These are phyloP conservation scores for Cyclotella atomus DNA, from an alignment of 108 stramenopile genomes.

Conservation along the genomic window DNA sequence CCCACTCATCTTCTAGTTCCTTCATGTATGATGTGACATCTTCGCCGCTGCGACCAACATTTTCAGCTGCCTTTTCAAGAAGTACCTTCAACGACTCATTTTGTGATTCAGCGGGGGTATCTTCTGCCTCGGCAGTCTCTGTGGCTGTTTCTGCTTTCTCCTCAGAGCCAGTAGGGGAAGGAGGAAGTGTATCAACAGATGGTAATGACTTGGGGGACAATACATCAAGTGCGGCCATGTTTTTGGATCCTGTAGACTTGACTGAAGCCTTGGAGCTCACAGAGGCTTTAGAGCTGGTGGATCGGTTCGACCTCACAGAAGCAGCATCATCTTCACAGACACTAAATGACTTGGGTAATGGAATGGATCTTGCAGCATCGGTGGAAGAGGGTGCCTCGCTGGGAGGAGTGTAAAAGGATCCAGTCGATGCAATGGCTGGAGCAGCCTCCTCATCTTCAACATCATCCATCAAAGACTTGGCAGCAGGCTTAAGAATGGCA, in stretches of 20 bases:
- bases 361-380: slow-evolving; percentile 13
- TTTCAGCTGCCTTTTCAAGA: slow-evolving; percentile 50
- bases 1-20: slow-evolving; percentile 51
- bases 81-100: slow-evolving; percentile 36
- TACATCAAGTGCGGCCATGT: neutral
- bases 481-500: slow-evolving; percentile 35
- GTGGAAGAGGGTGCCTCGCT: neutral
- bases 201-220: neutral
- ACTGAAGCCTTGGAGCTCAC: neutral
- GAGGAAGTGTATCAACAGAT: neutral
- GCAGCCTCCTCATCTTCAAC: slow-evolving; percentile 15
- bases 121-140: neutral
- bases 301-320: neutral
- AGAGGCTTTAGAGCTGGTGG: neutral
- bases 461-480: neutral
- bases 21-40: slow-evolving; percentile 38
- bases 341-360: slow-evolving; percentile 34
- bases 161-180: neutral
- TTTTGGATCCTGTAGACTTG: slow-evolving; percentile 9
- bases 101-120: neutral
- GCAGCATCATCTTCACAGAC: slow-evolving; percentile 23
- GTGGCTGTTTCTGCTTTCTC: neutral
- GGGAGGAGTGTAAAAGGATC: slow-evolving; percentile 27
- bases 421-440: slow-evolving; percentile 1
- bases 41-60: slow-evolving; percentile 43